These are phyloP conservation scores for Ilyonectria robusta DNA, from an alignment of 2,329 filamentous ascomycete genomes.

Conservation along the genomic window DNA sequence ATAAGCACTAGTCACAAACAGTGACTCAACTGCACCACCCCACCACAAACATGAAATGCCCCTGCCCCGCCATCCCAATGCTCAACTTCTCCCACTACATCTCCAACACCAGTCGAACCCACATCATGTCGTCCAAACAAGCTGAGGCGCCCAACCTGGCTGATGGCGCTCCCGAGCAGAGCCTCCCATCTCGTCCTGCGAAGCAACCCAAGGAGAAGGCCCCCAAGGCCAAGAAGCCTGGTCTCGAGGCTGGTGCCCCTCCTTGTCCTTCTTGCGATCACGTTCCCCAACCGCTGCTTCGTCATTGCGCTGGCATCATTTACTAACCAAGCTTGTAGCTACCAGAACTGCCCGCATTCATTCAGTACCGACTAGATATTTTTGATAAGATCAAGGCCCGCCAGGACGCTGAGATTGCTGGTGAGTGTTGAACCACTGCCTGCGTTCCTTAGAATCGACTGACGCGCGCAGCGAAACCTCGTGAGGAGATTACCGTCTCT, in stretches of 20 bases:
- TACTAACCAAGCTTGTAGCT: constrained; percentile 48
- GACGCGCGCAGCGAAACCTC: constrained; percentile 72
- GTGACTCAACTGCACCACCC: constrained; percentile 52
- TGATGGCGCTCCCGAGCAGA: constrained; percentile 52
- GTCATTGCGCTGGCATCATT: constrained; percentile 26
- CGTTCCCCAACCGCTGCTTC: constrained; percentile 21
- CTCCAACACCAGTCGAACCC: constrained; percentile 35
- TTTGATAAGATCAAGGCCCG: constrained; percentile 92
- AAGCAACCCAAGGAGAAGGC: constrained; percentile 52
- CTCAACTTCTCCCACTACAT: constrained; percentile 47
- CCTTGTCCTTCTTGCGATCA: too few species aligned
- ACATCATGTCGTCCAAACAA: constrained; percentile 57
- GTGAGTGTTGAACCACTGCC: too few species aligned
- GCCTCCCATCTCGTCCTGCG: constrained; percentile 53
- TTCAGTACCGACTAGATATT: constrained; percentile 86
- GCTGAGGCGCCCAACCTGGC: constrained; percentile 52
- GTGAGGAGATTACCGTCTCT: constrained; percentile 81
- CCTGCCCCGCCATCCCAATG: constrained; percentile 50
- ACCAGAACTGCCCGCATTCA: constrained; percentile 76
- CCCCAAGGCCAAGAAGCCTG: constrained; percentile 72
- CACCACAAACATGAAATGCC: constrained; percentile 54
- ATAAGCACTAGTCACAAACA: neutral
- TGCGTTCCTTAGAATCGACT: constrained; percentile 37
- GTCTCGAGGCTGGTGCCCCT: constrained; percentile 61
- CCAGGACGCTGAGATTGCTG: constrained; percentile 80